phyloP scores from a whole-genome alignment of 1,284 basidiomycete species.

The Cryptococcus hybrid region DNA sequence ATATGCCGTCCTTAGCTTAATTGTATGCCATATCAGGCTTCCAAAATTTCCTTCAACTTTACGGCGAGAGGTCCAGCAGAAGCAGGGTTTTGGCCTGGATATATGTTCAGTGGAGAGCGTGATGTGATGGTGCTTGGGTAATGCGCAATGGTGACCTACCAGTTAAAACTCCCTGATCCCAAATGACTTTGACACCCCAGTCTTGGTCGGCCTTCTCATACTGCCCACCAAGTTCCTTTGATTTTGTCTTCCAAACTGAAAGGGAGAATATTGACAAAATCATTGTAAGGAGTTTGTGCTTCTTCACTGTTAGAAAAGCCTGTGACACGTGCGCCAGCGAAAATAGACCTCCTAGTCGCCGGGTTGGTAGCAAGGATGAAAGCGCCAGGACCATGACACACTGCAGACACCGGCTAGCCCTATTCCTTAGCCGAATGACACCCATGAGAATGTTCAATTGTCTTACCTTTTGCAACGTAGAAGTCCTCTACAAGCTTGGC shows the following conservation, averaged over 20 bases:
- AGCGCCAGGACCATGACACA: conserved; percentile 72
- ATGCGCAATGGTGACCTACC: conserved; percentile 16
- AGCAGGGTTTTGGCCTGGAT: conserved; percentile 68
- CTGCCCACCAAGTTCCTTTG: conserved; percentile 61
- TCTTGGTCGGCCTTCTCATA: conserved; percentile 58
- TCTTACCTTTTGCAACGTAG: conserved; percentile 50
- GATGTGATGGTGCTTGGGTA: too few relatives aligned
- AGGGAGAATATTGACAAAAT: conserved; percentile 53
- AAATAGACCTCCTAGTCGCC: conserved; percentile 60
- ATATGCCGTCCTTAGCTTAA: too few relatives aligned
- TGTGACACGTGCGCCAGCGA: conserved; percentile 61
- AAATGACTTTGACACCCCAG: conserved; percentile 58
- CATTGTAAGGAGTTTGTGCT: conserved; percentile 48
- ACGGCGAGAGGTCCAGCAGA: conserved; percentile 53
- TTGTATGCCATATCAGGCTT: background rate
- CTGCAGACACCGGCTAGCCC: conserved; percentile 53
- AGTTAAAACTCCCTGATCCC: conserved; percentile 53
- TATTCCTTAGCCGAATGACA: too few relatives aligned
- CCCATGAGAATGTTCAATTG: too few relatives aligned
- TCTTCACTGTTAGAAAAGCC: conserved; percentile 74
- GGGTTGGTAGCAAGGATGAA: conserved; percentile 59
- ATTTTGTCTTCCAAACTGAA: conserved; percentile 66
- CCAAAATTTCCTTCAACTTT: conserved; percentile 35
- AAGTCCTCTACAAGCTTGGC: conserved; percentile 62
- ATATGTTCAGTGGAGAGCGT: too few relatives aligned